These are phyloP conservation scores for Cyberlindnera mississippiensis DNA, from an alignment of 805 yeast species.

Conservation along the genomic window DNA sequence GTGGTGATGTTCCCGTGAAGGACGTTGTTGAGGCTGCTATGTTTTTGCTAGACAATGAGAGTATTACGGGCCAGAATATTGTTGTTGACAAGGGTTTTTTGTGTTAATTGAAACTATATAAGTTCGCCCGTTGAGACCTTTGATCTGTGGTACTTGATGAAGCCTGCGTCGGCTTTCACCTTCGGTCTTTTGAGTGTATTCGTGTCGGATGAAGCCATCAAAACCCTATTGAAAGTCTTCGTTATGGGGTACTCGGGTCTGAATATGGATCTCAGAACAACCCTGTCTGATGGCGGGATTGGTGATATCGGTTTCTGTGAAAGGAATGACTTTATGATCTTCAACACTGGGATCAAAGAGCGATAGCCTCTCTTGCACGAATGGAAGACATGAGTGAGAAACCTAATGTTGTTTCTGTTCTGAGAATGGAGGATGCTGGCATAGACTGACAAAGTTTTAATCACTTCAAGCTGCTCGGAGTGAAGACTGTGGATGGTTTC, in stretches of 20 bases:
- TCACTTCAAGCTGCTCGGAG: conserved; percentile 8
- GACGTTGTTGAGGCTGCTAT: conserved; percentile 25
- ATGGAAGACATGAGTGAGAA: conserved; percentile 7
- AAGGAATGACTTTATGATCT: conserved; percentile 12
- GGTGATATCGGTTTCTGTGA: neutral
- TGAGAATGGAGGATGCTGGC: conserved; percentile 3
- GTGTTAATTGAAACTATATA: conserved; percentile 10
- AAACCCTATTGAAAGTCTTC: too few species aligned
- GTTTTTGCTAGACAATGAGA: conserved; percentile 20
- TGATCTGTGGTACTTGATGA: conserved; percentile 4
- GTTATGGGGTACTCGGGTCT: conserved; percentile 5
- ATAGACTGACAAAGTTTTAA: conserved; percentile 11
- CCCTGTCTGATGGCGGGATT: conserved; percentile 2
- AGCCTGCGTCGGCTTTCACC: too few species aligned
- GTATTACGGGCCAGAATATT: conserved; percentile 30
- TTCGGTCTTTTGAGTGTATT: too few species aligned
- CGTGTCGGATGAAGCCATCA: neutral
- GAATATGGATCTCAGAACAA: conserved; percentile 7
- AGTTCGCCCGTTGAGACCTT: conserved; percentile 9
- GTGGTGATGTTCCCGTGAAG: conserved; percentile 18
- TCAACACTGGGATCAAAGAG: conserved; percentile 17
- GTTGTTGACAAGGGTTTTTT: conserved; percentile 30
- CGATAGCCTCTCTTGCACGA: conserved; percentile 11
- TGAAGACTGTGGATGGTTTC: conserved; percentile 11
- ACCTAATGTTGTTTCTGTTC: conserved; percentile 2